Conservation (phyloP, 257 asterid species). For the Hygrophila difformis region DNA sequence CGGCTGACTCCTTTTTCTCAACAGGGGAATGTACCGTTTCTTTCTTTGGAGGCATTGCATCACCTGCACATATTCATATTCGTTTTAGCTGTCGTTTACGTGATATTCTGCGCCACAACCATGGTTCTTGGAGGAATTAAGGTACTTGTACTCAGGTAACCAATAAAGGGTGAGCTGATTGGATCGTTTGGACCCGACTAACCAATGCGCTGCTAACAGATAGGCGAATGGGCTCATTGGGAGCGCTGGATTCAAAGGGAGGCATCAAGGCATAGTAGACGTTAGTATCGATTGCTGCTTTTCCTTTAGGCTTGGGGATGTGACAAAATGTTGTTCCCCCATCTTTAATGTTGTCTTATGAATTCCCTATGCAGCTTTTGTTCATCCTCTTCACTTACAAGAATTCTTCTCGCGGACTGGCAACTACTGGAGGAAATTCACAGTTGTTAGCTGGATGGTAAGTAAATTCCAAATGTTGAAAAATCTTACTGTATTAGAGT, state of each 20-base stretch:
- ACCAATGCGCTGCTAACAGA: slow-evolving; percentile 25
- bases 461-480: slow-evolving; percentile 16
- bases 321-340: background rate
- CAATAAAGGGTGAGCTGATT: too few species aligned
- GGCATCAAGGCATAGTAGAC: slow-evolving; percentile 21
- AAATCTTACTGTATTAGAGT: too few species aligned
- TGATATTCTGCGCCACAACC: slow-evolving; percentile 59
- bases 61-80: slow-evolving; percentile 88
- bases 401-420: slow-evolving; percentile 55
- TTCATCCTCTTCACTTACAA: slow-evolving; percentile 21
- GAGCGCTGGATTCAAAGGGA: slow-evolving; percentile 46
- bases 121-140: slow-evolving; percentile 59
- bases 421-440: slow-evolving; percentile 62
- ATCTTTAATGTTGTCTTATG: background rate
- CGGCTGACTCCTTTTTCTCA: background rate
- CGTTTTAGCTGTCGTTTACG: slow-evolving; percentile 77
- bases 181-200: background rate
- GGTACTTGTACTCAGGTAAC: slow-evolving; percentile 25
- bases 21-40: slow-evolving; percentile 58
- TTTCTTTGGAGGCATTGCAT: slow-evolving; percentile 76
- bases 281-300: slow-evolving; percentile 14
- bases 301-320: background rate
- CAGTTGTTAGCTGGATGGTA: slow-evolving; percentile 66
- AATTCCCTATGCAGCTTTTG: slow-evolving; percentile 22
- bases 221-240: slow-evolving; percentile 73